Percentiles rank a stretch among this genome's conserved stretches.
Evolutionary conservation across 345 rosid genomes (phyloP).

Genomic region (Heritiera fomes): DNA sequence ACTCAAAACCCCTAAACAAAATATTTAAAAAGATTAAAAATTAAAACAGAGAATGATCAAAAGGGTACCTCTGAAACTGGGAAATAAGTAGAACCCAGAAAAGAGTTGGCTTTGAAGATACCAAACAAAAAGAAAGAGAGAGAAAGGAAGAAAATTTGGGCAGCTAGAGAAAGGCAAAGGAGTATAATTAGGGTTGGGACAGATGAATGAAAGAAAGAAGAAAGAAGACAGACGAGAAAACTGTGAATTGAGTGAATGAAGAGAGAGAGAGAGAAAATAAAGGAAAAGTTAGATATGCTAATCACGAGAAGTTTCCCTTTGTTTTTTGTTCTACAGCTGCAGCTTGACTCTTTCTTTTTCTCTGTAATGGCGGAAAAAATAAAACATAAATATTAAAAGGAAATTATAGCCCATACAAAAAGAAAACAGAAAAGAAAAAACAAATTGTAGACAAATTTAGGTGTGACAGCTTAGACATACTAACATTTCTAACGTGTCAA

Average conservation of each 20-base stretch:
- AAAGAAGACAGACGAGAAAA: neutral
- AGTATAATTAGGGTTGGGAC: constrained; percentile 8
- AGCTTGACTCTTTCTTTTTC: neutral
- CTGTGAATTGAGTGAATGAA: constrained; percentile 9
- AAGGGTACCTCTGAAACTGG: constrained; percentile 10
- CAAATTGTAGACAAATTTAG: no score
- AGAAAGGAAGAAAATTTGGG: neutral
- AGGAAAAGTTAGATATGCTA: neutral
- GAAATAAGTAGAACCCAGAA: constrained; percentile 4
- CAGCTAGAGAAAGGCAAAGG: neutral
- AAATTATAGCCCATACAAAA: no score
- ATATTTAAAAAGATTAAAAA: neutral
- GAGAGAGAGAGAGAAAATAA: neutral
- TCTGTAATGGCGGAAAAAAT: neutral
- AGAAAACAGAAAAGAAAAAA: no score
- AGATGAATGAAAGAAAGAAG: neutral
- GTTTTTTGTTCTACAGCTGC: neutral
- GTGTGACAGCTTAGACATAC: no score
- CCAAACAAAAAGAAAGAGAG: neutral
- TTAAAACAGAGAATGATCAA: constrained; percentile 1
- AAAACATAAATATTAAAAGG: no score
- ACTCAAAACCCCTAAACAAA: neutral
- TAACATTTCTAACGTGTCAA: no score
- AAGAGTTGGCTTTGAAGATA: neutral
- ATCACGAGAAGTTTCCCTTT: constrained; percentile 11